These are phyloP conservation scores for Hypoxylon trugodes DNA, from an alignment of 495 filamentous ascomycete species.

Conservation along the genomic window DNA sequence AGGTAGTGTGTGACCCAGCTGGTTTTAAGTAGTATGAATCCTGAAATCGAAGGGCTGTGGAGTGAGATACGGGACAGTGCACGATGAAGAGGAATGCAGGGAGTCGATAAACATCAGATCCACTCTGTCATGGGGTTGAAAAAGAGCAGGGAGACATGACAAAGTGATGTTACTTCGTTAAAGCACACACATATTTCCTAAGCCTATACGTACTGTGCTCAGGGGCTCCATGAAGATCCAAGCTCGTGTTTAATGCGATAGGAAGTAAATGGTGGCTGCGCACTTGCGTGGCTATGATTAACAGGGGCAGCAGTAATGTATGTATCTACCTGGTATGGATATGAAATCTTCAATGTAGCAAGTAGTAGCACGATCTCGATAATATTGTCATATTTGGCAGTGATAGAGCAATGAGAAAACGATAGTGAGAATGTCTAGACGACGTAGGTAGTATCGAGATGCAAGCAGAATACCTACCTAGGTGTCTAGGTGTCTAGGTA, in stretches of 20 bases:
- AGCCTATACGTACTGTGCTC: slow-evolving; percentile 33
- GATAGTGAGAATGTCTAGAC: no score
- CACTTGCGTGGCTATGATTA: background rate
- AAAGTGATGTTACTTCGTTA: slow-evolving; percentile 33
- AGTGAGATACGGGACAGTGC: slow-evolving; percentile 29
- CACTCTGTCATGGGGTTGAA: slow-evolving; percentile 35
- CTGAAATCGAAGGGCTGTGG: slow-evolving; percentile 21
- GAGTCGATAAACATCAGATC: slow-evolving; percentile 38
- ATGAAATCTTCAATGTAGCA: slow-evolving; percentile 14
- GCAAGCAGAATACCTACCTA: slow-evolving; percentile 2
- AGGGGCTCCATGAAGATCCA: slow-evolving; percentile 30
- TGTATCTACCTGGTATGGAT: no score
- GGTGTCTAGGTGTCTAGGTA: no score
- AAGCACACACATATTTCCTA: slow-evolving; percentile 34
- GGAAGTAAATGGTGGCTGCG: slow-evolving; percentile 17
- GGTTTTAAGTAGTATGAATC: slow-evolving; percentile 34
- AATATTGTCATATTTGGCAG: background rate
- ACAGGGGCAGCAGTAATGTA: background rate
- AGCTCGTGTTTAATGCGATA: slow-evolving; percentile 40
- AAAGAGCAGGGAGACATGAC: slow-evolving; percentile 32
- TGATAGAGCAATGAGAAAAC: background rate
- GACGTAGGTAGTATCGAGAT: background rate
- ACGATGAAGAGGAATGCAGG: slow-evolving; percentile 37
- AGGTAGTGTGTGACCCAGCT: slow-evolving; percentile 12
- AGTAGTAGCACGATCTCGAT: background rate